A percentile compares a stretch with the other conserved stretches of the same genome.
Conservation (phyloP, 208 protist genomes). For the Trypanosoma avium region DNA sequence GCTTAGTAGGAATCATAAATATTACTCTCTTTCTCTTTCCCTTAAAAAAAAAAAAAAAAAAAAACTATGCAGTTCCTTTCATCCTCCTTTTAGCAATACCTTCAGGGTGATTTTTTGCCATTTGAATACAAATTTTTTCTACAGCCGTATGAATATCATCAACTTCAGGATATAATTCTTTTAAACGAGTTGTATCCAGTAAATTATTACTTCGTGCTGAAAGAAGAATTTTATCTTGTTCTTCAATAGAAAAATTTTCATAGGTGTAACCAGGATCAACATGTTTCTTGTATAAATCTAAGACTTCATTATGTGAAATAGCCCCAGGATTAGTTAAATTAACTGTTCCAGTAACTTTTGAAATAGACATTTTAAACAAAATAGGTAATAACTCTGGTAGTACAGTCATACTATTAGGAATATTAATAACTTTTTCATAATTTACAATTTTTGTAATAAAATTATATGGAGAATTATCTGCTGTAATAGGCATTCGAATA, state of each 20-base stretch:
- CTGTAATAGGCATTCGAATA: slow-evolving; percentile 62
- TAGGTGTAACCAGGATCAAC: slow-evolving; percentile 48
- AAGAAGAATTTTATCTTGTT: slow-evolving; percentile 60
- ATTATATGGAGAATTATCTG: slow-evolving; percentile 53
- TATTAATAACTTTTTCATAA: slow-evolving; percentile 60
- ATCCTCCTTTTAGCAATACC: slow-evolving; percentile 37
- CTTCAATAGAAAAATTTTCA: slow-evolving; percentile 55
- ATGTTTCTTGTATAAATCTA: slow-evolving; percentile 55
- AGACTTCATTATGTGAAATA: slow-evolving; percentile 62
- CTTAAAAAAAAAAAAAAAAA: too few relatives aligned
- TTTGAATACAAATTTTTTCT: slow-evolving; percentile 43
- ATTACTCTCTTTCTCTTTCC: too few relatives aligned
- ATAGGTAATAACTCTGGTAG: slow-evolving; percentile 51
- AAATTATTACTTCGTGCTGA: slow-evolving; percentile 47
- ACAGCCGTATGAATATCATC: slow-evolving; percentile 52
- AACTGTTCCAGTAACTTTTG: slow-evolving; percentile 48
- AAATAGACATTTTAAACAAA: slow-evolving; percentile 32
- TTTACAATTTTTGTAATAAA: slow-evolving; percentile 71
- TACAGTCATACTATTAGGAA: slow-evolving; percentile 69
- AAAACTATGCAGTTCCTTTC: too few relatives aligned
- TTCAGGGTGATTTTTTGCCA: slow-evolving; percentile 32
- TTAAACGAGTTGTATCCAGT: slow-evolving; percentile 33
- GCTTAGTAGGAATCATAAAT: too few relatives aligned
- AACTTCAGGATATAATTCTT: slow-evolving; percentile 33
- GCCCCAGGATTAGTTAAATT: slow-evolving; percentile 61